These are phyloP conservation scores for Sordariomycetes sp. DNA, from an alignment of 2,329 filamentous ascomycete genomes.

Conservation along the genomic window DNA sequence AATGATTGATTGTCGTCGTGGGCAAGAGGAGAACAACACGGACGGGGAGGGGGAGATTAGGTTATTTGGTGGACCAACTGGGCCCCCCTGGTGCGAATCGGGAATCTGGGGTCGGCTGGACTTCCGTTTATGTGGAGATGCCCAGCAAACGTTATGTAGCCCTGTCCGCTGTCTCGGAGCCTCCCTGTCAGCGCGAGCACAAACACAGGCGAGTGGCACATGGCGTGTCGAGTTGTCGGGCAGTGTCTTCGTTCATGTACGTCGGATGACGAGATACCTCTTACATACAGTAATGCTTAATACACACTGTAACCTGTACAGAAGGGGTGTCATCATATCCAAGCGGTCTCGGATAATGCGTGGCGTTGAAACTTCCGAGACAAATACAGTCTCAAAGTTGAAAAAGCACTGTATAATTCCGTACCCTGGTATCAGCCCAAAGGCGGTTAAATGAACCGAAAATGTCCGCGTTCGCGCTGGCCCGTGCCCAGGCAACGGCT, in stretches of 20 bases:
- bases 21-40: not conserved
- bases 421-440: not conserved
- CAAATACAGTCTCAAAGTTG: no score
- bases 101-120: not conserved
- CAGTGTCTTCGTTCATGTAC: no score
- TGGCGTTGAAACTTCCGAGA: no score
- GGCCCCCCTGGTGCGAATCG: not conserved
- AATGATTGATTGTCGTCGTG: not conserved
- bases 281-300: no score
- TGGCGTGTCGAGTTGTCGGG: no score
- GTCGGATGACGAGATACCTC: no score
- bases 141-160: not conserved
- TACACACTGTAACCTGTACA: no score
- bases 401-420: not conserved
- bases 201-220: no score
- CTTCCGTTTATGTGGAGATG: not conserved
- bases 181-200: not conserved
- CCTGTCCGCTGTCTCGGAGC: not conserved
- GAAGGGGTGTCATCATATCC: no score
- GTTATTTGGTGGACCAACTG: not conserved
- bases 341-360: not conserved
- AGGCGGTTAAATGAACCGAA: slow-evolving; percentile 4
- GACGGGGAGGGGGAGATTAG: not conserved
- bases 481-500: not conserved
- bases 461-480: not conserved